Base-by-base conservation (phyloP, 2,329 filamentous ascomycete species). In the Diaporthe aspalathi region DNA sequence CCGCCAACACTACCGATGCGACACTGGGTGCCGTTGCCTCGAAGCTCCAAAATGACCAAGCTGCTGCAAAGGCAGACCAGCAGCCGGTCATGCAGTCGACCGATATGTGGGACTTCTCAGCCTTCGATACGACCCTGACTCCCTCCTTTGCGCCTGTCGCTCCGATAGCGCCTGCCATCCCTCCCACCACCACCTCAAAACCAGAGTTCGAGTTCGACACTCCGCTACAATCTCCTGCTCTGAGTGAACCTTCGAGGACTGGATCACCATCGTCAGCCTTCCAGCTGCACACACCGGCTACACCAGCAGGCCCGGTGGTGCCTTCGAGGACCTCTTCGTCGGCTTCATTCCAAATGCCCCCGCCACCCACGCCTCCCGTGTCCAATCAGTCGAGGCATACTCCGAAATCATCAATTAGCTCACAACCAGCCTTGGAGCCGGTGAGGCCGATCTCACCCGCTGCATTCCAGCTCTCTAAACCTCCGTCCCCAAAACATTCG, bases 161-260 rank as follows among this genome's bases (percentile, higher is more conserved):
- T 27, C 56, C 68, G 5, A 47, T 22, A 6, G 68, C 47, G 20
- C 70, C 70, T 1, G 54, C 70, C 9, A 62, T 72, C 29, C 72
- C 70, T 40, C 70, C 70, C 24, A 68, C 70, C 7, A 72, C 56
- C 43, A 73, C 67, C 14, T 70, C 70, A 6, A 72, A 72, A 50
- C 70, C 63, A 11, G 70, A 65, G 6, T 73, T 70, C 57, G 62
- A 52, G 16, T 70, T 73, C n/a, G 72, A 72, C n/a, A 70, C 72
- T 5, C 72, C 72, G 8, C 24, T 72, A 16, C 70, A 70, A 17
- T 72, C 72, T 14, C 70, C 72, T 9, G 47, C 62, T 35, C 32
- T 68, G 17, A 63, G 52, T 17, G 57, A 43, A 50, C 70, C 67
- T 12, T 73, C 72, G 14, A 52, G 70, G 32, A 67, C 47, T n/a